Conservation (phyloP, 1,139 yeast genomes). For the Protomyces lactucae-debilis region DNA sequence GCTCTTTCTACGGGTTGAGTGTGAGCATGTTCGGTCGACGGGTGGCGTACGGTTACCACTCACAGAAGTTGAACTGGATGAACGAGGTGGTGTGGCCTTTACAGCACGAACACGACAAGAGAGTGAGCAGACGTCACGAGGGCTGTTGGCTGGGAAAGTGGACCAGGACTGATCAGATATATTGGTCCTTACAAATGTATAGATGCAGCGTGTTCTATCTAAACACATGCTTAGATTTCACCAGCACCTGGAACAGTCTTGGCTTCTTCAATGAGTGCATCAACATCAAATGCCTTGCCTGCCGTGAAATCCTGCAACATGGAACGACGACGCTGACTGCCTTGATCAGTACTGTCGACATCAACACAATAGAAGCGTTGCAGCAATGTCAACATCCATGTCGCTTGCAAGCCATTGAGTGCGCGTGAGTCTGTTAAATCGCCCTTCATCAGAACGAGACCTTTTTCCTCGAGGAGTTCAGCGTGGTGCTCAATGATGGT, state of each 20-base stretch:
- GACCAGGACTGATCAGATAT: background rate
- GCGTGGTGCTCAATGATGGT: constrained; percentile 85
- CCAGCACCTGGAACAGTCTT: constrained; percentile 24
- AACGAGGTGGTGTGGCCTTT: constrained; percentile 18
- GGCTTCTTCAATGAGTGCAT: constrained; percentile 23
- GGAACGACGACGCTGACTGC: background rate
- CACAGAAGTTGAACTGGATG: constrained; percentile 5
- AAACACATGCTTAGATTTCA: background rate
- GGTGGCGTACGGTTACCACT: constrained; percentile 2
- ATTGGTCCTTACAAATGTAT: too few species aligned
- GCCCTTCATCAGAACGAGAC: constrained; percentile 80
- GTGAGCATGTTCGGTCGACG: constrained; percentile 8
- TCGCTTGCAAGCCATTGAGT: constrained; percentile 64
- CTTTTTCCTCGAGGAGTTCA: constrained; percentile 61
- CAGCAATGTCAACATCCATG: constrained; percentile 66
- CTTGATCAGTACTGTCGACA: constrained; percentile 37
- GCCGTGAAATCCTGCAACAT: constrained; percentile 13
- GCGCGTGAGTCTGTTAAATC: constrained; percentile 67
- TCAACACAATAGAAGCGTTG: constrained; percentile 65
- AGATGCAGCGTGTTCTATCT: background rate
- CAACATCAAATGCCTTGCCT: constrained; percentile 16
- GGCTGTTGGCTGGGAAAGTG: background rate
- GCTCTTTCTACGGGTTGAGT: constrained; percentile 76
- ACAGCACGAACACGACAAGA: background rate
- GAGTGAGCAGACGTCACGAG: background rate